Conservation (phyloP, 768 basidiomycete genomes). For the Hypsizygus marmoreus region DNA sequence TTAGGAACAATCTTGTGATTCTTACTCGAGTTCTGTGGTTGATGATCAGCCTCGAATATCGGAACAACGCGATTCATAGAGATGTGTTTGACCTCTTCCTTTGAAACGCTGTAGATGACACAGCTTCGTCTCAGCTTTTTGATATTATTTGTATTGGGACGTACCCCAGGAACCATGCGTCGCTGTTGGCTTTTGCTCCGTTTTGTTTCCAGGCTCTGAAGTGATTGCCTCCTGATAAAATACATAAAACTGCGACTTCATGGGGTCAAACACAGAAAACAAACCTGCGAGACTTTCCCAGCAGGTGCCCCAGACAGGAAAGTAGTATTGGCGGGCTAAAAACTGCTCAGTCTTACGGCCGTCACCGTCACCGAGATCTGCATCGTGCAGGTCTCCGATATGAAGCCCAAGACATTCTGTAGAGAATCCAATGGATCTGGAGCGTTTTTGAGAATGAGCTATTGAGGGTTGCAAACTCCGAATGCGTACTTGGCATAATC, state of each 20-base stretch:
- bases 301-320: constrained; percentile 80
- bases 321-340: constrained; percentile 77
- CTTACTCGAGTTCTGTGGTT: constrained; percentile 50
- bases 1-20: constrained; percentile 75
- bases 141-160: constrained; percentile 22
- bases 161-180: constrained; percentile 86
- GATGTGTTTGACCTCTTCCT: constrained; percentile 53
- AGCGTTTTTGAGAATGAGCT: constrained; percentile 1
- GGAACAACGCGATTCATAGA: background rate
- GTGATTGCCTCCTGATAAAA: constrained; percentile 72
- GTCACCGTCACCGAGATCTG: constrained; percentile 83
- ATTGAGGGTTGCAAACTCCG: background rate
- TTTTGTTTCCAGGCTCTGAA: constrained; percentile 91
- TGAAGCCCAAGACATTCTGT: constrained; percentile 83
- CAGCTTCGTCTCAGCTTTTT: background rate
- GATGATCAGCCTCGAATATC: constrained; percentile 12
- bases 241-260: constrained; percentile 2
- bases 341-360: constrained; percentile 67
- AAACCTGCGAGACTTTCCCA: constrained; percentile 81
- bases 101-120: constrained; percentile 55
- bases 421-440: constrained; percentile 78
- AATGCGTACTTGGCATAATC: constrained; percentile 62
- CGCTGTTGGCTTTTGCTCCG: constrained; percentile 66
- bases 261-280: background rate
- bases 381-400: constrained; percentile 72